A percentile compares a stretch with the other conserved stretches of the same genome.
These are phyloP conservation scores for Gymnopus androsaceus DNA, from an alignment of 1,284 basidiomycete genomes.

Conservation along the genomic window DNA sequence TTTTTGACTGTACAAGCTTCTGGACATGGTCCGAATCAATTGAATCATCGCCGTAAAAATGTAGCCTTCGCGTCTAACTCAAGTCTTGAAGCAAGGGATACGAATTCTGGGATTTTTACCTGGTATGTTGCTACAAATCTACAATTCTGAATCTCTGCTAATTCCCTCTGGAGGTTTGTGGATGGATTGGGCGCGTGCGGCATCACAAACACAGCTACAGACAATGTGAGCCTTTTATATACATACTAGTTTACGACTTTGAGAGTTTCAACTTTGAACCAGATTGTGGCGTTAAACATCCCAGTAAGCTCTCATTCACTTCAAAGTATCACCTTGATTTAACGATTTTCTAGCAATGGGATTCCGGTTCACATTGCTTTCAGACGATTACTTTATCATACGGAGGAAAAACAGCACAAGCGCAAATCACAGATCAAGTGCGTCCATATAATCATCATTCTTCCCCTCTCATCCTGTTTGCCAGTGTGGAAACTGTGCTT, in stretches of 20 bases:
- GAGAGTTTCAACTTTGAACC: background rate
- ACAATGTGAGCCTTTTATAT: constrained; percentile 34
- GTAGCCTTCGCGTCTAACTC: background rate
- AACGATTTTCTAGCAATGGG: constrained; percentile 34
- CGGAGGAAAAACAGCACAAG: constrained; percentile 43
- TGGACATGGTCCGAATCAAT: background rate
- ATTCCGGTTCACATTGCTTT: constrained; percentile 49
- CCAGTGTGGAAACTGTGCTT: constrained; percentile 45
- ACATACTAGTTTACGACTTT: no score
- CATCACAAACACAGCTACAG: constrained; percentile 23
- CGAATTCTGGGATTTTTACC: background rate
- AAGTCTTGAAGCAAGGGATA: background rate
- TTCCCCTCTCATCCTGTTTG: background rate
- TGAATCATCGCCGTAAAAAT: constrained; percentile 1
- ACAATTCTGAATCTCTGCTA: no score
- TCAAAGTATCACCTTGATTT: background rate
- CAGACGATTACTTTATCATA: constrained; percentile 56
- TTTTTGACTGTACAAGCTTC: background rate
- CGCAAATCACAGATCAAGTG: background rate
- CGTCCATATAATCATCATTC: background rate
- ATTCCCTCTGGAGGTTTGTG: no score
- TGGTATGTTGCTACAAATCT: constrained; percentile 7
- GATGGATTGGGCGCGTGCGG: constrained; percentile 46
- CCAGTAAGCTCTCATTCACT: constrained; percentile 28
- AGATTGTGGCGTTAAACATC: constrained; percentile 49